phyloP scores from a whole-genome alignment of 257 asterid genomes.

The Solanum peruvianum region DNA sequence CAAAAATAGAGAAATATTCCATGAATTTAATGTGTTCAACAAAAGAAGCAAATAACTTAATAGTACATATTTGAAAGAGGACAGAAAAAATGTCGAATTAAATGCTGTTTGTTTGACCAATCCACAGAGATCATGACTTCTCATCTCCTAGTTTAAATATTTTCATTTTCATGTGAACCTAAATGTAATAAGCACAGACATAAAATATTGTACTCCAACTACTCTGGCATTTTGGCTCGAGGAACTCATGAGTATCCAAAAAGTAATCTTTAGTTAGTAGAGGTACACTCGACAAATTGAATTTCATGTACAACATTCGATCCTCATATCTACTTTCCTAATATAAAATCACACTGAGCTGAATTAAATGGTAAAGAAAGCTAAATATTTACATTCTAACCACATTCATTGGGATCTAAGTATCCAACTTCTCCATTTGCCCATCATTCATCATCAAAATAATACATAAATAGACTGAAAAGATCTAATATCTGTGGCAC shows the following conservation, averaged over 20 bases:
- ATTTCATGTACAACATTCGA: not conserved
- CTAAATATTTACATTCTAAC: not conserved
- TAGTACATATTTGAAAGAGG: not conserved
- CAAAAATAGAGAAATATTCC: not conserved
- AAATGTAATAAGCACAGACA: not conserved
- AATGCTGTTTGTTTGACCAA: not conserved
- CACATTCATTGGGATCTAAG: not conserved
- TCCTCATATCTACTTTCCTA: not conserved
- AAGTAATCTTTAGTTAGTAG: not conserved
- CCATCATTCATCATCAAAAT: not conserved
- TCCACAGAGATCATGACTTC: not conserved
- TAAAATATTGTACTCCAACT: not conserved
- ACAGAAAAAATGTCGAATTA: not conserved
- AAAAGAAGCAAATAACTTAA: not conserved
- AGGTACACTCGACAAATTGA: not conserved
- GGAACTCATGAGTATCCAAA: not conserved
- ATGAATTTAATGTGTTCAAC: not conserved
- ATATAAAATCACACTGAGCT: not conserved
- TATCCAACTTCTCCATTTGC: not conserved
- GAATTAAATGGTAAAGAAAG: not conserved
- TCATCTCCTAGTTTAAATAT: not conserved
- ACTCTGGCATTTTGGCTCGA: not conserved
- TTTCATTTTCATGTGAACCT: not conserved
- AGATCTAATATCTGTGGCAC: not conserved
- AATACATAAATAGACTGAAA: not conserved